Percentiles rank a stretch among this genome's conserved stretches.
Conservation (phyloP, 441 rosid genomes). For the Corymbia calophylla region DNA sequence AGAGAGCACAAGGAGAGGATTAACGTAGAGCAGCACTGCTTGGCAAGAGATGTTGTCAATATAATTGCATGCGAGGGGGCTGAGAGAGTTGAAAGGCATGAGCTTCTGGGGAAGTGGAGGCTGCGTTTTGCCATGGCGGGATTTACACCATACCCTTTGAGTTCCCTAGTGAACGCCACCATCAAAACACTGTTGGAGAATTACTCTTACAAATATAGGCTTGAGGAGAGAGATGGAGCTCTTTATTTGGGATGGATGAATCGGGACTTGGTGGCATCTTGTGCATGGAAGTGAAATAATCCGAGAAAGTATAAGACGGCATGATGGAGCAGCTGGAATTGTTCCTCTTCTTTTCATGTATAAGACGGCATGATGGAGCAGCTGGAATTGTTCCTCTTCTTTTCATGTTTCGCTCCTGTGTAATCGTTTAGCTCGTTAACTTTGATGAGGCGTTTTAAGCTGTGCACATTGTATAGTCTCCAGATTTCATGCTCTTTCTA, state of each 20-base stretch:
- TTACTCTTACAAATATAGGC: slow-evolving; percentile 52
- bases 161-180: slow-evolving; percentile 61
- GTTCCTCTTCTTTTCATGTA: neutral
- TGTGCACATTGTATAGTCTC: neutral
- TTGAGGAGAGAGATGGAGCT: slow-evolving; percentile 76
- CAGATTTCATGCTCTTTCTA: neutral
- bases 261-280: slow-evolving; percentile 77
- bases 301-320: neutral
- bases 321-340: neutral
- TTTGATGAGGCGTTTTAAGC: neutral
- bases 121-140: slow-evolving; percentile 72
- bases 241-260: slow-evolving; percentile 84
- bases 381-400: neutral
- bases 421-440: neutral
- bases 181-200: slow-evolving; percentile 52
- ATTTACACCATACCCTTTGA: slow-evolving; percentile 63
- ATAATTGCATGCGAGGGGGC: slow-evolving; percentile 84
- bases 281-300: slow-evolving; percentile 62
- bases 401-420: neutral
- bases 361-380: neutral
- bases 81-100: slow-evolving; percentile 80
- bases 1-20: slow-evolving; percentile 71
- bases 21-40: slow-evolving; percentile 82
- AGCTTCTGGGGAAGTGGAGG: slow-evolving; percentile 81
- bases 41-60: slow-evolving; percentile 80